A percentile compares a stretch with the other conserved stretches of the same genome.
phyloP scores from a whole-genome alignment of 2,329 filamentous ascomycete species.

The Diaporthe caulivora region DNA sequence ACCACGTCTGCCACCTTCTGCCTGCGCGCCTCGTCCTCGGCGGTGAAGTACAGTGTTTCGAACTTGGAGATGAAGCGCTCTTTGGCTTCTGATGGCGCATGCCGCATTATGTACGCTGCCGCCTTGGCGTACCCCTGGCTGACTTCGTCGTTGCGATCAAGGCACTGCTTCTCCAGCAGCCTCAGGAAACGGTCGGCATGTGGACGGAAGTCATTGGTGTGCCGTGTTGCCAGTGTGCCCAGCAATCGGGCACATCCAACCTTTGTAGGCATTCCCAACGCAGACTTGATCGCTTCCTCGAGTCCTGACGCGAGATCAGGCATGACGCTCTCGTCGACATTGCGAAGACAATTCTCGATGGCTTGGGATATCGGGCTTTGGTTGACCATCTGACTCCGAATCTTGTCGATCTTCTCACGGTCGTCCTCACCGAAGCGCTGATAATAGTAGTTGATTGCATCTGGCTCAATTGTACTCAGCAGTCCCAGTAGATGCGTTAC shows the following conservation, averaged over 20 bases:
- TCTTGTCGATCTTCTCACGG: slow-evolving; percentile 89
- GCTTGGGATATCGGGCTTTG: slow-evolving; percentile 92
- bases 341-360: slow-evolving; percentile 88
- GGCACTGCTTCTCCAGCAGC: slow-evolving; percentile 81
- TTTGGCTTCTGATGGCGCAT: slow-evolving; percentile 62
- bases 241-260: slow-evolving; percentile 90
- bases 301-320: slow-evolving; percentile 77
- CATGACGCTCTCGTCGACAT: slow-evolving; percentile 85
- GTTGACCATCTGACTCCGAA: slow-evolving; percentile 84
- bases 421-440: slow-evolving; percentile 89
- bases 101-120: slow-evolving; percentile 84
- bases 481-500: slow-evolving; percentile 84
- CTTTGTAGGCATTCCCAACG: slow-evolving; percentile 93
- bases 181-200: slow-evolving; percentile 83
- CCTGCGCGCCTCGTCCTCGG: slow-evolving; percentile 81
- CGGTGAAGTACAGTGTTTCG: slow-evolving; percentile 81
- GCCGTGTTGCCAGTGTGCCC: slow-evolving; percentile 85
- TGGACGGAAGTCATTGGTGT: slow-evolving; percentile 79
- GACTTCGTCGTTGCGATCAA: slow-evolving; percentile 95
- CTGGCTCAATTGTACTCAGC: slow-evolving; percentile 88
- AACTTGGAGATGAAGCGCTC: slow-evolving; percentile 65
- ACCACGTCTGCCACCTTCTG: slow-evolving; percentile 87
- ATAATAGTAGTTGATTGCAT: slow-evolving; percentile 92
- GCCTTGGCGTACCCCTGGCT: slow-evolving; percentile 89
- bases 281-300: slow-evolving; percentile 83